Percentiles rank a stretch among this genome's conserved stretches.
Conservation (phyloP, 2,329 filamentous ascomycete genomes). For the Arthroderma sp. region DNA sequence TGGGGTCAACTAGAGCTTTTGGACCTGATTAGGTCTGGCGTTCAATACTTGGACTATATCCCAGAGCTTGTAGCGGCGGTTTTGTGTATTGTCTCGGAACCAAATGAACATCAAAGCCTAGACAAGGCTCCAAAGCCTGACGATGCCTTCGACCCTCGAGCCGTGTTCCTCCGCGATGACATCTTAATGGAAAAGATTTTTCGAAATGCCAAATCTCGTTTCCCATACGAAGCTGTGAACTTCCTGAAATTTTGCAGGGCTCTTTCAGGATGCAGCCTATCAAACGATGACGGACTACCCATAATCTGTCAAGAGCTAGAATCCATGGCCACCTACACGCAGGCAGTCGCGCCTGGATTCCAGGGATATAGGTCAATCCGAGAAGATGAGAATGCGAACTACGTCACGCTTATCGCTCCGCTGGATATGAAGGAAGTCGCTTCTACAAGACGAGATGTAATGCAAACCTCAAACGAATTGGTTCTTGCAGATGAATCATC, state of each 20-base stretch:
- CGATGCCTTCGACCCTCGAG: constrained; percentile 29
- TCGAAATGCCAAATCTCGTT: constrained; percentile 59
- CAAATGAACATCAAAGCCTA: constrained; percentile 17
- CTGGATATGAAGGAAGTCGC: constrained; percentile 40
- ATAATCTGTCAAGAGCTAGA: constrained; percentile 53
- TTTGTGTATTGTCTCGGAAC: constrained; percentile 49
- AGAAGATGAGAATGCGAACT: constrained; percentile 77
- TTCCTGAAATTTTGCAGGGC: constrained; percentile 61
- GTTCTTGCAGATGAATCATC: constrained; percentile 29
- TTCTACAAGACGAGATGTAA: constrained; percentile 7
- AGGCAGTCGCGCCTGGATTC: constrained; percentile 60
- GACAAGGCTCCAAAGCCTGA: constrained; percentile 13
- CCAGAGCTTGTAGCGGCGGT: constrained; percentile 57
- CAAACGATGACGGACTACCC: constrained; percentile 38
- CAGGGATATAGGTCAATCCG: constrained; percentile 62
- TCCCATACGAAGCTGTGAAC: constrained; percentile 73
- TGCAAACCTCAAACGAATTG: constrained; percentile 15
- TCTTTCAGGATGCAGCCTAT: constrained; percentile 41
- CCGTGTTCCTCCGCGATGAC: constrained; percentile 46
- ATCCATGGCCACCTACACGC: constrained; percentile 61
- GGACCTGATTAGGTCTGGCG: constrained; percentile 56
- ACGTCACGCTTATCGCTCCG: constrained; percentile 51
- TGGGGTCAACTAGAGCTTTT: constrained; percentile 54
- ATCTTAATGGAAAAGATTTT: constrained; percentile 49
- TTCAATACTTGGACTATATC: constrained; percentile 58